Base-by-base conservation (phyloP, 78 protist species). In the Isochrysis galbana region DNA sequence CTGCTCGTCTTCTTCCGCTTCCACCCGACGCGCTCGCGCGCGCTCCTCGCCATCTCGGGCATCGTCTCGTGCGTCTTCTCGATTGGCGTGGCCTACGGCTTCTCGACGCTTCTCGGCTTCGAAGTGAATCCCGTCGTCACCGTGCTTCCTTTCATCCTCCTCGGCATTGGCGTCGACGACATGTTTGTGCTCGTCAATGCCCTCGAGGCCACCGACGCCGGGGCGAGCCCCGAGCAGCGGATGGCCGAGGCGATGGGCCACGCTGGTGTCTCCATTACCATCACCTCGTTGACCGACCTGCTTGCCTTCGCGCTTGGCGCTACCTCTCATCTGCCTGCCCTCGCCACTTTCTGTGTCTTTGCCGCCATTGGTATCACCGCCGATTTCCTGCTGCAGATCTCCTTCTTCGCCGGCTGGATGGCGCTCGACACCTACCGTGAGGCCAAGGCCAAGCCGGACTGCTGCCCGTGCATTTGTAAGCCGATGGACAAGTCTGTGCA, bases 111-210 rank as follows among this genome's bases (percentile, higher is more conserved):
- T 21, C 0, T 72, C 36, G 95, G 92, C 42, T 10, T 45, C 26
- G 7, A 10, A 14, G 14, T 0, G 90, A 54, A 22, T 26, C 61
- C 25, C 36, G 90, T 94, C 55, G 19, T 17, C 46, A 39, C 5
- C 23, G 44, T 83, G 22, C 77, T 94, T 38, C 93, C 92, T 19
- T 93, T 94, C 82, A 4, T 94, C 44, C 54, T 94, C 55, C 61
- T 94, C 42, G 95, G 92, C 41, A n/a, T 94, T n/a, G 95, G 95
- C 48, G 95, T 94, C n/a, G 95, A 94, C 69, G 91, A 91, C 89
- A 83, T 45, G 86, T 94, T 91, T 26, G 91, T 94, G 48, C 70
- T 94, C 87, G 5, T 54, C 39, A 1, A 29, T 2, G 2, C 82
- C 32, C 82, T 72, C 32, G 51, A 87, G 80, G 25, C 83, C 39